Evolutionary conservation across 257 asterid genomes (phyloP).

Genomic region (Voacanga thouarsii): DNA sequence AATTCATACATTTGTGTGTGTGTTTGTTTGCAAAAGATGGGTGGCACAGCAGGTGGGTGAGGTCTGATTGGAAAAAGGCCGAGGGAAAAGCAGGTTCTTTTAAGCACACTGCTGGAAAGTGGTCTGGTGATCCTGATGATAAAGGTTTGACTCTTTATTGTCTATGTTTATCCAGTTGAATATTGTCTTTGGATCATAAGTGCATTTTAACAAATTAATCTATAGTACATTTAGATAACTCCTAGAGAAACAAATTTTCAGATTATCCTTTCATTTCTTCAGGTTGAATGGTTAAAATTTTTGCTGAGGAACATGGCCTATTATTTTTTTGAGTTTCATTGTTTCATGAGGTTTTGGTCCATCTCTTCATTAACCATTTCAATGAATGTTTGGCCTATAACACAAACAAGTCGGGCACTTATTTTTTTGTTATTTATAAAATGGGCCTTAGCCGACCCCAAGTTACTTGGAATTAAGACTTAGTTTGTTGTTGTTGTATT

Average conservation of each 20-base stretch:
- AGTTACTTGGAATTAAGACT: no score
- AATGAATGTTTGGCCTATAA: background rate
- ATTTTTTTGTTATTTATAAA: no score
- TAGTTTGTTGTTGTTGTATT: no score
- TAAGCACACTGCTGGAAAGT: constrained; percentile 89
- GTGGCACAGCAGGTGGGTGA: constrained; percentile 90
- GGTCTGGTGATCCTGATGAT: constrained; percentile 95
- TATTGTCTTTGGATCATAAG: background rate
- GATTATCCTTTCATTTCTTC: background rate
- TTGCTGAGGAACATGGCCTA: background rate
- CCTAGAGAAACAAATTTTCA: background rate
- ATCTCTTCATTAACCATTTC: background rate
- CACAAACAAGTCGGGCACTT: background rate
- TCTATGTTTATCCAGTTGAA: background rate
- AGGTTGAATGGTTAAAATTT: background rate
- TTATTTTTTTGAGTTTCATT: background rate
- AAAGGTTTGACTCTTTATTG: constrained; percentile 44
- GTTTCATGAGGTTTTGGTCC: background rate
- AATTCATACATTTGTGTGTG: background rate
- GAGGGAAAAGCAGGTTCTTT: constrained; percentile 94
- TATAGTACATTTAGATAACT: background rate
- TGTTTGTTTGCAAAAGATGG: constrained; percentile 52
- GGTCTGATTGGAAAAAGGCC: constrained; percentile 83
- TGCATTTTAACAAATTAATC: background rate
- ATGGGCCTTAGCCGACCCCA: no score